Evolutionary conservation across 75 land plant genomes (phyloP).

Genomic region (Sequoia sempervirens): DNA sequence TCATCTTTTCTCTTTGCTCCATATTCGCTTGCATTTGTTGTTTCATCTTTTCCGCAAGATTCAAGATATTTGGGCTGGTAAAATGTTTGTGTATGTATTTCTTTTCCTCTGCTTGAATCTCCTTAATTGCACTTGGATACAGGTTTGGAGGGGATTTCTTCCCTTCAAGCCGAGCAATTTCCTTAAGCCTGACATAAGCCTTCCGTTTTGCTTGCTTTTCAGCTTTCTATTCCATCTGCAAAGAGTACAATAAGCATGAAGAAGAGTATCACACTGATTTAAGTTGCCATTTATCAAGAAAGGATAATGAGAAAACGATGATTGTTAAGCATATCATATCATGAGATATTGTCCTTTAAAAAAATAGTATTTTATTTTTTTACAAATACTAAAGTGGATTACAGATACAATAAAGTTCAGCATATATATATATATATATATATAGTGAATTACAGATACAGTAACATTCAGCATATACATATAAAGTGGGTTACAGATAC

Average conservation of each 20-base stretch:
- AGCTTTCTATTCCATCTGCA: constrained; percentile 59
- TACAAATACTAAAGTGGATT: no score
- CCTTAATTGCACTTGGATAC: constrained; percentile 52
- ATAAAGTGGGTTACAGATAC: no score
- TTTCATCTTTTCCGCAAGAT: no score
- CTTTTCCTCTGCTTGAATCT: constrained; percentile 54
- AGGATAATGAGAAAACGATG: not conserved
- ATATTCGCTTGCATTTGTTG: no score
- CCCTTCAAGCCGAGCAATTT: constrained; percentile 42
- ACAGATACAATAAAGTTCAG: no score
- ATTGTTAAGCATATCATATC: not conserved
- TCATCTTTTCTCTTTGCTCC: no score
- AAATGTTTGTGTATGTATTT: constrained; percentile 36
- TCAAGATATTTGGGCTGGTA: no score
- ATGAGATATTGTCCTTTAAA: not conserved
- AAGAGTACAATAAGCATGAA: no score
- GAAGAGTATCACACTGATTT: not conserved
- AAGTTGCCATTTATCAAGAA: not conserved
- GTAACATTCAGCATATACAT: no score
- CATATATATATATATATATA: no score
- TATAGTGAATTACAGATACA: no score
- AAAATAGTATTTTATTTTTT: not conserved
- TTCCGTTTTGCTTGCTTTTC: constrained; percentile 47
- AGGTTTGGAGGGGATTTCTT: constrained; percentile 61
- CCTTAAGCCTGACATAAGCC: constrained; percentile 47